phyloP scores from a whole-genome alignment of 2,329 filamentous ascomycete genomes.

The Ophiostoma populinum region DNA sequence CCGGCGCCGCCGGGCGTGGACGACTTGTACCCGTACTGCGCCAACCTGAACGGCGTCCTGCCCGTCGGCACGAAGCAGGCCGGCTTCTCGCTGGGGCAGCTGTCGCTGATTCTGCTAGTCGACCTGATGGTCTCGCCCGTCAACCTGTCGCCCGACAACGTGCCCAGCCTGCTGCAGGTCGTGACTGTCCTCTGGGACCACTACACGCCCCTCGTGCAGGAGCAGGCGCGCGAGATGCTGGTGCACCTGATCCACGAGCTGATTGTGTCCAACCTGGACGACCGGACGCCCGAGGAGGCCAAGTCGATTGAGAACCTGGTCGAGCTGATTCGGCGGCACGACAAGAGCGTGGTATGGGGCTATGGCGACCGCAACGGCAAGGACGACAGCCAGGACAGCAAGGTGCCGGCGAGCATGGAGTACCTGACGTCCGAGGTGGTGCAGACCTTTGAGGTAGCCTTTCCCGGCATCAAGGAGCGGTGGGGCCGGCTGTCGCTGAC shows the following conservation, averaged over 20 bases:
- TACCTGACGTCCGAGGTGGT: constrained; percentile 68
- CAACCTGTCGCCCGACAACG: constrained; percentile 57
- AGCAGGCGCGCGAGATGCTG: constrained; percentile 93
- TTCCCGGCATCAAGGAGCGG: constrained; percentile 72
- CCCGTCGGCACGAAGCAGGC: constrained; percentile 83
- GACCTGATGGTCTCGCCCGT: constrained; percentile 92
- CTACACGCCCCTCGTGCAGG: constrained; percentile 85
- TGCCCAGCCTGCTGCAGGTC: constrained; percentile 77
- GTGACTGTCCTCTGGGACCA: constrained; percentile 94
- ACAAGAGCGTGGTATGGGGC: constrained; percentile 73
- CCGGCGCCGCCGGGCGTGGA: constrained; percentile 49
- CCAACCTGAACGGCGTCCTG: constrained; percentile 61
- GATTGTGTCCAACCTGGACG: constrained; percentile 64
- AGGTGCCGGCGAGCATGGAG: constrained; percentile 78
- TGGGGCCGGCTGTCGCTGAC: constrained; percentile 82
- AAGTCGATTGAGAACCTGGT: constrained; percentile 78
- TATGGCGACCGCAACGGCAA: constrained; percentile 86
- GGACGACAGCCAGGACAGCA: constrained; percentile 53
- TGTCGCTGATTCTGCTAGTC: constrained; percentile 83
- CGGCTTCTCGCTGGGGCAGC: constrained; percentile 79
- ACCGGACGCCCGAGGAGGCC: constrained; percentile 40
- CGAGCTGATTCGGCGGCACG: constrained; percentile 70
- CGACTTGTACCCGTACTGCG: constrained; percentile 67
- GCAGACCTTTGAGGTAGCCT: constrained; percentile 67
- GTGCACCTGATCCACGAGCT: constrained; percentile 94